phyloP scores from a whole-genome alignment of 1,284 basidiomycete species.

The Pseudozyma sp. region DNA sequence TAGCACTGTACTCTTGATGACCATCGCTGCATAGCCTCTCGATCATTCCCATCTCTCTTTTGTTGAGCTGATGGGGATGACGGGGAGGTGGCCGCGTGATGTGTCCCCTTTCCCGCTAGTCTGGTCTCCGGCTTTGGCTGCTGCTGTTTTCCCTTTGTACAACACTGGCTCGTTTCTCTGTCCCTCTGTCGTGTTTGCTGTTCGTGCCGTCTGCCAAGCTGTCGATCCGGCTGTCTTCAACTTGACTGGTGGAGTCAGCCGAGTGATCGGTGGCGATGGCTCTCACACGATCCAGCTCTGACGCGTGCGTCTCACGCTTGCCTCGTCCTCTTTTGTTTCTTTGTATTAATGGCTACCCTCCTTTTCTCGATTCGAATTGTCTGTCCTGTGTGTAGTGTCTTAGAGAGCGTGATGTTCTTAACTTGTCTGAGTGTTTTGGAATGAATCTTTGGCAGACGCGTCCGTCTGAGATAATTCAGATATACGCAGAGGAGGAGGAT shows the following conservation, averaged over 20 bases:
- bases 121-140: slow-evolving; percentile 20
- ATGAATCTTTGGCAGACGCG: slow-evolving; percentile 2
- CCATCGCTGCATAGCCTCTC: slow-evolving; percentile 5
- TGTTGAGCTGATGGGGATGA: neutral
- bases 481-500: neutral
- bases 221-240: neutral
- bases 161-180: slow-evolving; percentile 39
- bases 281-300: slow-evolving; percentile 15
- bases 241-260: neutral
- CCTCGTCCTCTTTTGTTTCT: slow-evolving; percentile 35
- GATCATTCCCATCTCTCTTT: neutral
- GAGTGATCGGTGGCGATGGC: slow-evolving; percentile 2
- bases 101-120: slow-evolving; percentile 20
- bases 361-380: slow-evolving; percentile 25
- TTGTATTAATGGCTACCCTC: slow-evolving; percentile 54
- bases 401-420: neutral
- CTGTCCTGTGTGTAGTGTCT: neutral
- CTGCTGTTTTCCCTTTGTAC: slow-evolving; percentile 32
- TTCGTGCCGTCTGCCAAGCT: slow-evolving; percentile 14
- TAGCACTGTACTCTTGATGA: slow-evolving; percentile 34
- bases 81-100: slow-evolving; percentile 1
- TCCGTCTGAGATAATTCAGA: neutral
- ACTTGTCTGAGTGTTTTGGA: slow-evolving; percentile 7
- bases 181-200: slow-evolving; percentile 37
- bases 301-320: slow-evolving; percentile 9